phyloP scores from a whole-genome alignment of 2,329 filamentous ascomycete genomes.

The Chrysoporthe austroafricana region DNA sequence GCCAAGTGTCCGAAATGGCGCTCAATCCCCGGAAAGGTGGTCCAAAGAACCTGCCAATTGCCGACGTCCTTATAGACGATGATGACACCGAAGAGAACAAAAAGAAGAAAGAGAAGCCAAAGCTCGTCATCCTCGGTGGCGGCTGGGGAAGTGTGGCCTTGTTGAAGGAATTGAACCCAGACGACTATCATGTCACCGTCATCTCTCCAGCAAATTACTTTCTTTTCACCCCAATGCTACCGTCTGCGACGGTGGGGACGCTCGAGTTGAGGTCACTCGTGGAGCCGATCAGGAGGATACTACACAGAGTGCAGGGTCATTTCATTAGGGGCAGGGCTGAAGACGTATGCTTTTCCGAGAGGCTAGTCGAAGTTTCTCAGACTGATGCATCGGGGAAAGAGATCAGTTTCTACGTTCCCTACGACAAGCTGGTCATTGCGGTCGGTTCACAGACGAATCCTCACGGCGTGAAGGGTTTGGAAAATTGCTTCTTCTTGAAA shows the following conservation, averaged over 20 bases:
- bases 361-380: constrained; percentile 85
- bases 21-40: constrained; percentile 81
- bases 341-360: constrained; percentile 88
- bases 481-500: constrained; percentile 94
- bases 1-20: constrained; percentile 83
- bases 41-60: constrained; percentile 93
- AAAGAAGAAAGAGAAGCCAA: constrained; percentile 82
- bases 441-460: constrained; percentile 93
- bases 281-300: constrained; percentile 87
- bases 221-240: constrained; percentile 96
- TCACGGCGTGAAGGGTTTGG: constrained; percentile 92
- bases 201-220: constrained; percentile 97
- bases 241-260: constrained; percentile 94
- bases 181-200: constrained; percentile 94
- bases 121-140: constrained; percentile 87
- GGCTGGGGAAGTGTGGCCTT: constrained; percentile 95
- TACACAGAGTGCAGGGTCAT: constrained; percentile 78
- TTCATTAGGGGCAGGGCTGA: constrained; percentile 87
- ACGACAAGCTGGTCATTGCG: constrained; percentile 92
- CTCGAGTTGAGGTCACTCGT: constrained; percentile 88
- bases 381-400: constrained; percentile 71
- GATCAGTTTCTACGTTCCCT: constrained; percentile 87
- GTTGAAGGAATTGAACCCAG: constrained; percentile 85
- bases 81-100: constrained; percentile 75
- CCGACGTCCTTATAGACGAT: constrained; percentile 86